phyloP scores from a whole-genome alignment of 192 early-diverging fungal genomes.

The Dissophora ornata region DNA sequence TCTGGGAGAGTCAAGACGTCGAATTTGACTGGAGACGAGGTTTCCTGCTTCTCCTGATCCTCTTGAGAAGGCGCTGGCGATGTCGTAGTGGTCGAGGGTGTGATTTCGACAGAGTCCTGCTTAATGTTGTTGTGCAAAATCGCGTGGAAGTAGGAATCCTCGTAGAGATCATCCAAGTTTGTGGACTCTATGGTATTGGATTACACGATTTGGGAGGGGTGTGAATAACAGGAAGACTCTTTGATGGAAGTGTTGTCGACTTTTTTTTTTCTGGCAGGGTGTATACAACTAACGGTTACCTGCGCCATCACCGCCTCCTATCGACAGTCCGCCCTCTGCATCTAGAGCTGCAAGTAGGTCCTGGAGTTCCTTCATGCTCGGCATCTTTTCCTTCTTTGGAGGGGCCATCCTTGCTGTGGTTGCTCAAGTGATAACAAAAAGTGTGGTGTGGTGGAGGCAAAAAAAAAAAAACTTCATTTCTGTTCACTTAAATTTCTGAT shows the following conservation, averaged over 20 bases:
- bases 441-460: too few relatives aligned
- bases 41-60: neutral
- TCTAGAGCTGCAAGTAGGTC: conserved; percentile 34
- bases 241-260: too few relatives aligned
- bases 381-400: conserved; percentile 39
- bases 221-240: too few relatives aligned
- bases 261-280: too few relatives aligned
- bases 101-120: conserved; percentile 6
- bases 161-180: conserved; percentile 42
- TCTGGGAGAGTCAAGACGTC: conserved; percentile 24
- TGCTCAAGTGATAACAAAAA: too few relatives aligned
- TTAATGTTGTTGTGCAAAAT: conserved; percentile 35
- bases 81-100: neutral
- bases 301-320: conserved; percentile 33
- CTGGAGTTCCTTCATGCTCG: conserved; percentile 51
- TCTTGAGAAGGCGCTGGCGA: neutral
- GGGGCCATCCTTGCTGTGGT: conserved; percentile 30
- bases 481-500: too few relatives aligned
- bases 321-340: conserved; percentile 32
- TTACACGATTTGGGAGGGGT: too few relatives aligned
- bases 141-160: conserved; percentile 41
- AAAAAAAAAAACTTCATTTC: too few relatives aligned
- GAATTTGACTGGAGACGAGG: neutral
- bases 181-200: conserved; percentile 42
- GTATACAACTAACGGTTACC: too few relatives aligned